phyloP scores from a whole-genome alignment of 2,329 filamentous ascomycete species.

The Aspergillus sp. region DNA sequence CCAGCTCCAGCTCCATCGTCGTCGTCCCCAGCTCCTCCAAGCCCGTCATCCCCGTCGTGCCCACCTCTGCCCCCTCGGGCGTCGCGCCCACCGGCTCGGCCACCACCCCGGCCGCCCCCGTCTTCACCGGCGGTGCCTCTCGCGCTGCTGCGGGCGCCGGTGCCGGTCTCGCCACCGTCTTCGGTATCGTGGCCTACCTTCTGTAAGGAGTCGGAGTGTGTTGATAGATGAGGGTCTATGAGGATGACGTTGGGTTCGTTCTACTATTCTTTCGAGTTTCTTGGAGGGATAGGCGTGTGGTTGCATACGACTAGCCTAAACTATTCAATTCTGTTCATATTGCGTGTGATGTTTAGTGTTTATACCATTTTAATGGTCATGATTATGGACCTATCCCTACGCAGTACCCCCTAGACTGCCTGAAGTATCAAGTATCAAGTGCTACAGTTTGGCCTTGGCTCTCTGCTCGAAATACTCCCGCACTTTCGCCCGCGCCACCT shows the following conservation, averaged over 20 bases:
- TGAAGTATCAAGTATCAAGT: no score
- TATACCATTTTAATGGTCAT: no score
- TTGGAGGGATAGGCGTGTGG: background rate
- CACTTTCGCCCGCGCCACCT: constrained; percentile 69
- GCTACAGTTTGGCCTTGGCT: constrained; percentile 46
- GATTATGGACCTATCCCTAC: no score
- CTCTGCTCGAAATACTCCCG: constrained; percentile 67
- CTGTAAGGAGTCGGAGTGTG: no score
- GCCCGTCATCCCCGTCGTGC: constrained; percentile 10
- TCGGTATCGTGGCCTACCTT: constrained; percentile 50
- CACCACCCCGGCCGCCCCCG: constrained; percentile 28
- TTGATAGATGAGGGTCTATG: no score
- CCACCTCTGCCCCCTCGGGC: constrained; percentile 14
- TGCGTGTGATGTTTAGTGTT: background rate
- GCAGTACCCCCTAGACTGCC: no score
- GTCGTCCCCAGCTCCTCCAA: constrained; percentile 12
- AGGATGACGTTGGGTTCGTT: no score
- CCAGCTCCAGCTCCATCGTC: constrained; percentile 21
- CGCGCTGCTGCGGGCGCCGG: constrained; percentile 48
- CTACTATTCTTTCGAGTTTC: no score
- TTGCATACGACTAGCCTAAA: background rate
- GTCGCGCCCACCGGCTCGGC: constrained; percentile 20
- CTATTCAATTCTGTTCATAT: no score
- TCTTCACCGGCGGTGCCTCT: constrained; percentile 54
- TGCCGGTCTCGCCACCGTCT: constrained; percentile 53